Base-by-base conservation (phyloP, 768 basidiomycete genomes). In the Lactarius trivialis region DNA sequence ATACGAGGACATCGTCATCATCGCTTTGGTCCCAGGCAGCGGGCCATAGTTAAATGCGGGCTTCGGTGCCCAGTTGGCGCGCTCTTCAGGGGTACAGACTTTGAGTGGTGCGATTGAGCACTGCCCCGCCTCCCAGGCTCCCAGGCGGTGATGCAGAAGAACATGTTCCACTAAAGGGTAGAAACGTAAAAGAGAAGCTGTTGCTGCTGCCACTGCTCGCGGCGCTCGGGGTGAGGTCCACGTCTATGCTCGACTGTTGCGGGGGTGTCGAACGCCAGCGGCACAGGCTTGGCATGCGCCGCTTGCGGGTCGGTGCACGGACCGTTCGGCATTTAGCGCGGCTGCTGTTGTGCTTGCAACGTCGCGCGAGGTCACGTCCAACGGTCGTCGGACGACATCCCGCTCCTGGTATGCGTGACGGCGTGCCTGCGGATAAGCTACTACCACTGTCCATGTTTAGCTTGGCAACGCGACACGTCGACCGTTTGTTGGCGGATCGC, bases 281-380 rank as follows among this genome's bases (percentile, higher is more conserved):
- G 71, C 2, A 74, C 70, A 3, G 70, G 70, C 2, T 67, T 68
- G 24, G 70, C 68, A 54, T 67, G 59, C 2, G 65, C 68, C 0
- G 81, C 85, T 58, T 77, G 81, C 7, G 75, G 80, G 69, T 89
- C 77, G 81, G 55, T 82, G 81, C 1, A 87, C 87, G 7, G 87
- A 82, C 33, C 87, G 79, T 72, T 93, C 92, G 0, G 89, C 86
- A 62, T 90, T 89, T 51, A 94, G 76, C 26, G 92, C 90, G 2
- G 89, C 89, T 0, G 90, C 89, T 0, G 91, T 90, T 5, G 85
- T 85, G 8, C 79, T 77, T 0, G 89, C 90, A 43, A 90, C 82
- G 66, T 85, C n/a, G n/a, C n/a, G 79, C 0, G 86, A 84, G 0
- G 83, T 85, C 2, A 85, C 66, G 24, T 65, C 61, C 19, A 45